Conservation (phyloP, 257 asterid species). For the Solanum commersonii region DNA sequence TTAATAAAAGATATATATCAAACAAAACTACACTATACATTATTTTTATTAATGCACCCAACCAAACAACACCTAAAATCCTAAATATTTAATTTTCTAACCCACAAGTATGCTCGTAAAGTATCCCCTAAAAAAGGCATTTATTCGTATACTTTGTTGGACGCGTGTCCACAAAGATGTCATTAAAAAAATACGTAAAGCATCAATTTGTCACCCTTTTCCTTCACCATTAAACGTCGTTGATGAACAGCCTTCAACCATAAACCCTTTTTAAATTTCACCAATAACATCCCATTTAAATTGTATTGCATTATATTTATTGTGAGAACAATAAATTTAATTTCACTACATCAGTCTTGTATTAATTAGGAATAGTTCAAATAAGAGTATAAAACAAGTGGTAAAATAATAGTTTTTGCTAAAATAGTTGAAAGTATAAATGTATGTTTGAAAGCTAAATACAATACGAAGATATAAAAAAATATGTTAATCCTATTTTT, state of each 20-base stretch:
- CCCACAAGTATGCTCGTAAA: not conserved
- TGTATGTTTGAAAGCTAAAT: not conserved
- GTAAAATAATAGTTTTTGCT: not conserved
- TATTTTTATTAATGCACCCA: not conserved
- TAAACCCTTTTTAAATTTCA: too few species aligned
- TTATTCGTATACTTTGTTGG: not conserved
- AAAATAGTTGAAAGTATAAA: not conserved
- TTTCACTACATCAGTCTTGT: too few species aligned
- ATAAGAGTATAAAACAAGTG: too few species aligned
- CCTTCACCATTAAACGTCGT: not conserved
- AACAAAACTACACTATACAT: not conserved
- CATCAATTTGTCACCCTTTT: not conserved
- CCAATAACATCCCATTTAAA: not conserved
- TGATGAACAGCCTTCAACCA: not conserved
- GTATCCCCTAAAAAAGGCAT: not conserved
- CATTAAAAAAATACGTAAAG: not conserved
- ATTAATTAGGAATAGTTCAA: not conserved
- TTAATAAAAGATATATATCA: too few species aligned
- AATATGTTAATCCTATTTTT: too few species aligned
- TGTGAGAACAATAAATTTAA: not conserved
- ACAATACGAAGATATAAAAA: not conserved
- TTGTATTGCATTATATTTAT: too few species aligned
- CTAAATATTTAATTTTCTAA: too few species aligned
- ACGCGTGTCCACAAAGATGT: not conserved
- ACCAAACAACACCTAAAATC: not conserved